Evolutionary conservation across 169 alveolate species (phyloP), one percentile per base, ranked within the genome.

Genomic region (Cryptosporidium viatorum): DNA sequence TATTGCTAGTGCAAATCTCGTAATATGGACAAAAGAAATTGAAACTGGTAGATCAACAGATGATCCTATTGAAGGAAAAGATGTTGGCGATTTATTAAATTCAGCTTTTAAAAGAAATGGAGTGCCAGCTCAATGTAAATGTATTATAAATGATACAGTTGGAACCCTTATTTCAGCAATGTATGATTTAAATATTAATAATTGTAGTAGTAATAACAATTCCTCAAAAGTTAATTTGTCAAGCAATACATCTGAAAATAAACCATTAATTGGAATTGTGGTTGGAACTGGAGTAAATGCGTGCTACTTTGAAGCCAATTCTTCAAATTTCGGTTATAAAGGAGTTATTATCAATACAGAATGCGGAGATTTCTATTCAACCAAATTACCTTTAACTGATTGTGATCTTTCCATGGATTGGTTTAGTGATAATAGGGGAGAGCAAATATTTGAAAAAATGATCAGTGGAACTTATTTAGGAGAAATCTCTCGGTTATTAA

Each of bases 11-110:
- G 94, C 97, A 50, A 85, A 92, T 37, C 86, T 96, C 41, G 84
- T 95, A 55, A 95, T 93, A 84, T 96, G 98, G 98, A 96, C 98
- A n/a, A 96, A 96, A 86, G 98, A 95, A 18, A 95, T 96, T 80
- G 98, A 96, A 70, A 96, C 98, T 14, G 98, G 98, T 14, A 92
- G 97, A 67, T 95, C 91, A 74, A 96, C 98, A 9, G 71, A 69
- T n/a, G 95, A 93, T 37, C 97, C 95, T 41, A 98, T 96, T 31
- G 98, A 95, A 70, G 98, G 98, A 70, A 91, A 93, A n/a, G 98
- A 96, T 86, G 97, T 96, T 8, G 96, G 96, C 16, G 85, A 59
- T 84, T 85, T 96, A 55, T 91, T 96, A 92, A 92, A 94, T 85
- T 93, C 91, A 16, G 98, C 98, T 10, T 93, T 95, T 85, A 67